Evolutionary conservation across 768 basidiomycete genomes (phyloP), one percentile per base, ranked within the genome.

Genomic region (Cytidiella melzeri): DNA sequence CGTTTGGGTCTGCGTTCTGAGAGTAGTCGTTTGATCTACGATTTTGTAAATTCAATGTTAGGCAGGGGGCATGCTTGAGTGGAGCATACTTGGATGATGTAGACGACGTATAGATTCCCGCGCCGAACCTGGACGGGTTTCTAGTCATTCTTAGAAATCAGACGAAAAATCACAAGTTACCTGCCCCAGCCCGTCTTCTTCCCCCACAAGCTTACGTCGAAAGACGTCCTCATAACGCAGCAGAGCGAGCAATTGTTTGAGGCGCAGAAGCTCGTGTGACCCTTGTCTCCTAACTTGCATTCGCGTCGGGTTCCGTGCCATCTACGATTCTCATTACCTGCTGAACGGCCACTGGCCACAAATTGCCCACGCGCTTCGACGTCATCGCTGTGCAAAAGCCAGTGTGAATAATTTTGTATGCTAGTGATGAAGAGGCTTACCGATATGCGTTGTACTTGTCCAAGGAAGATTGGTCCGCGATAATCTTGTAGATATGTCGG

Each of bases 361-460:
- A 85, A 86, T 25, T 82, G 75, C 1, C 84, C 83, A 41, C 75
- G 73, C 34, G 67, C 55, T 61, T 87, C 84, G 4, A 85, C 80
- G 10, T 67, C 67, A 19, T 73, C 57, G 41, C 83, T 34, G 30
- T 84, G 49, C 13, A 40, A 11, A 34, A 47, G 3, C 43, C 12
- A 43, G 11, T 20, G 21, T 20, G 30, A 26, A 23, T n/a, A 49
- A 37, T 7, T 7, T 34, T 15, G 15, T 15, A 15, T 7, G 9
- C 15, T 34, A 7, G 27, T 5, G 4, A 37, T 26, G 34, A 38
- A 12, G 23, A 13, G 51, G 19, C 71, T 48, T 64, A 82, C 82
- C 72, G 74, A 59, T 87, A 85, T 3, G 81, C 67, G 4, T 81
- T 76, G 56, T 84, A 87, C 44, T 70, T 70, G 1, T 74, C 70